Evolutionary conservation across 163 green algal genomes (phyloP), one percentile per base, ranked within the genome.

Genomic region (Picocystis sp.): DNA sequence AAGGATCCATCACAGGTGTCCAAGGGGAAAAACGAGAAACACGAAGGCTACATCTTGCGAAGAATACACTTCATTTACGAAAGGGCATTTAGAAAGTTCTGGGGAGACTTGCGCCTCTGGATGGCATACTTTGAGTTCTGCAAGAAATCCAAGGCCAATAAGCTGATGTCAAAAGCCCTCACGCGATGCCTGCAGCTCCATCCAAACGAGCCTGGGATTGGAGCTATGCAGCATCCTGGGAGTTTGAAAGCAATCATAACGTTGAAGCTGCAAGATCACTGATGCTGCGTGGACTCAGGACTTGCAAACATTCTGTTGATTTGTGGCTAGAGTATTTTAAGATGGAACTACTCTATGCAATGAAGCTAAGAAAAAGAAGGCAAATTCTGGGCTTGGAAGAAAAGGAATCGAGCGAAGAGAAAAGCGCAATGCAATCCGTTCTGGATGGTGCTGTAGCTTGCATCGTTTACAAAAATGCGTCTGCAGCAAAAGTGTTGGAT

Each of bases 41-140:
- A 54, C 13, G 17, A 70, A 52, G 9, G 53, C 82, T 69, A 63
- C 44, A 80, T 88, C n/a, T 60, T 82, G 15, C 69, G 73, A 12
- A 72, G 87, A 33, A 70, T 89, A 9, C 81, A 95, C 61, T 92
- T 94, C 66, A 89, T 94, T 17, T 95, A 80, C 60, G 75, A 89
- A 57, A 77, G 87, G 1, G 81, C 84, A 3, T 69, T 76, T 0
- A 77, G 78, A 53, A 91, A 89, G 53, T 96, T 94, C 60, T 69
- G 70, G 35, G 79, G 78, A 2, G 86, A 97, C 67, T 48, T 94
- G 53, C 11, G 38, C 11, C 62, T 96, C 0, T 97, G 87, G 87
- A 61, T 78, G 44, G 45, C 52, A 14, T 97, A 86, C 79, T 72
- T 95, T 21, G 61, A 80, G 22, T 90, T 77, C 61, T 93, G 83